Base-by-base conservation (phyloP, 176 grass and related monocot species). In the Dendrocalamus sinicus region DNA sequence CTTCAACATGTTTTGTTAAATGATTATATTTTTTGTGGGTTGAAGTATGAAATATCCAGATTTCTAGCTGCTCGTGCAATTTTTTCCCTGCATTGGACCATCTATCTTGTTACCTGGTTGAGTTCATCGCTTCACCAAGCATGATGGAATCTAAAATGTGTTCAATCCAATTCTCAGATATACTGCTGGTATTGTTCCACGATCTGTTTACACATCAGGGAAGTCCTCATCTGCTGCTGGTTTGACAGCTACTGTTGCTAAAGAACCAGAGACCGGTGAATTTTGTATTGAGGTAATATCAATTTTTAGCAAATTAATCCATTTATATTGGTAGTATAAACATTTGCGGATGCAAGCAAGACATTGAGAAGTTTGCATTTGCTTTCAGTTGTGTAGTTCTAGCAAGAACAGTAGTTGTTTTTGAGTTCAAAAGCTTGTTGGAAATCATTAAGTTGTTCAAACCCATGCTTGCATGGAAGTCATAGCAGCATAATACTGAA, bases 201-300 rank as follows among this genome's bases (percentile, higher is more conserved):
- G 96, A 75, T 99, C 96, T 87, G 96, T 99, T 79, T 96, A 99
- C 89, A 99, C 96, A 28, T 99, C 96, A 10, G 93, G 92, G 75
- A 99, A 99, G 82, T 99, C 96, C 20, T 99, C 96, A 30, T 99
- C 96, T 75, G 96, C 96, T 90, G 93, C 96, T 67, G 96, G 96
- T 91, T 82, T 99, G 79, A 99, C 93, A n/a, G 93, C 96, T 65
- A 92, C 92, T 87, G 96, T 99, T 59, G 93, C 96, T 26, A 99
- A 99, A 88, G 96, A 99, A 74, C 96, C 96, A 41, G 96, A 99
- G 86, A 99, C 93, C 1, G 93, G 96, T 28, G 96, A 99, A 74
- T 99, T 99, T 81, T 99, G 96, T 71, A 99, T 99, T 47, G 96
- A 99, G 93, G 96, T 99, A 94, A 67, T 82, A 41, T 23, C 13